Conservation (phyloP, 225 moss, liverwort and hornwort species). For the Physcomitrellopsis africana region DNA sequence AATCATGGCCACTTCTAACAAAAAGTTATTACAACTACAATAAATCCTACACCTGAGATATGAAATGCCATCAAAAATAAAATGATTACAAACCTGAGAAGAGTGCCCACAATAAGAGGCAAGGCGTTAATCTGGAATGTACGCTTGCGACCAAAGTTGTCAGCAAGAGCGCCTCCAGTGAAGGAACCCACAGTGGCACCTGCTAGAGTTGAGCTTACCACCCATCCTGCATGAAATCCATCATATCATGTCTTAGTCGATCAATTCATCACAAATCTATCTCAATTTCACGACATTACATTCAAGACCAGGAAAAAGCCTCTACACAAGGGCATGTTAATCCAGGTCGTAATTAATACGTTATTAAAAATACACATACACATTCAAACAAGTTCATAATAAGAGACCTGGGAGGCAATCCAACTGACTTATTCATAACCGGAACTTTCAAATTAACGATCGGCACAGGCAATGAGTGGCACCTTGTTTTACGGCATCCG, state of each 20-base stretch:
- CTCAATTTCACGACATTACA: too few relatives aligned
- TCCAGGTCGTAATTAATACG: too few relatives aligned
- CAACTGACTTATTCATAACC: too few relatives aligned
- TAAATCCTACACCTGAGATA: not conserved
- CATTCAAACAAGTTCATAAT: not conserved
- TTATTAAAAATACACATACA: too few relatives aligned
- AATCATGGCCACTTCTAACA: too few relatives aligned
- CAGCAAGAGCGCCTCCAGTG: slow-evolving; percentile 89
- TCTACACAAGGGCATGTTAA: too few relatives aligned
- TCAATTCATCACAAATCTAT: not conserved
- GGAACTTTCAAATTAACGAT: too few relatives aligned
- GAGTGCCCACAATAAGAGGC: slow-evolving; percentile 82
- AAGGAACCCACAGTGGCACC: slow-evolving; percentile 95
- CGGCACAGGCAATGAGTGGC: slow-evolving; percentile 16
- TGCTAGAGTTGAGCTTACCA: slow-evolving; percentile 92
- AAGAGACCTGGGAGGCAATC: not conserved
- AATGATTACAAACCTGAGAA: slow-evolving; percentile 69
- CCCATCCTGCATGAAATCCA: slow-evolving; percentile 70
- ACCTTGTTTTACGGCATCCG: slow-evolving; percentile 80
- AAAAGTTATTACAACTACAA: too few relatives aligned
- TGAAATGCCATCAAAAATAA: not conserved
- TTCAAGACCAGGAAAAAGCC: too few relatives aligned
- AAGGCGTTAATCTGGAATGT: slow-evolving; percentile 89
- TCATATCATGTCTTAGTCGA: slow-evolving; percentile 3
- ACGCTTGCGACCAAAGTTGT: slow-evolving; percentile 82